Conservation (phyloP, 2,329 filamentous ascomycete genomes). For the Aspergillus versicolor region DNA sequence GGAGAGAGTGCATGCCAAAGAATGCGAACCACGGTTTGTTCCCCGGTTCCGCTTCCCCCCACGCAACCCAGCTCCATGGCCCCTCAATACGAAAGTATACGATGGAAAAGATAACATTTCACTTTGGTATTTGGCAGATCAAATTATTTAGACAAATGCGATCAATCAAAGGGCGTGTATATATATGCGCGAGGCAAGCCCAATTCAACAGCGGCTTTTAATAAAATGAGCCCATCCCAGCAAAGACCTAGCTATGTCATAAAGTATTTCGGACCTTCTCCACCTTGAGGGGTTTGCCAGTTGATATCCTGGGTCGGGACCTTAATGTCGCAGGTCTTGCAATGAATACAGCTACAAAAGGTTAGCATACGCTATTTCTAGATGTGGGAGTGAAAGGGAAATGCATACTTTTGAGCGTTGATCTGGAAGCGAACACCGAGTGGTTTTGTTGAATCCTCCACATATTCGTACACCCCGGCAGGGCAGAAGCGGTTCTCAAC, state of each 20-base stretch:
- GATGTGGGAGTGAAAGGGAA: background rate
- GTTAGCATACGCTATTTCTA: constrained; percentile 16
- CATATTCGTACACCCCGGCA: constrained; percentile 95
- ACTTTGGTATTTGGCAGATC: too few species aligned
- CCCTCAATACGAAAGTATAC: too few species aligned
- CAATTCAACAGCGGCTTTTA: background rate
- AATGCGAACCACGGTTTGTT: constrained; percentile 2
- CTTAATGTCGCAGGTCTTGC: constrained; percentile 99
- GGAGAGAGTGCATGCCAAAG: background rate
- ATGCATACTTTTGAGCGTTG: constrained; percentile 88
- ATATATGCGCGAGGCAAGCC: background rate
- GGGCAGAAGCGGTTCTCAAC: constrained; percentile 96
- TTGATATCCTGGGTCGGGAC: constrained; percentile 96
- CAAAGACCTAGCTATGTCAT: constrained; percentile 48
- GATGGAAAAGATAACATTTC: too few species aligned
- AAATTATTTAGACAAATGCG: too few species aligned
- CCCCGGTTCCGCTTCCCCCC: background rate
- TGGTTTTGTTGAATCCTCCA: constrained; percentile 85
- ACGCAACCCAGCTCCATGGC: background rate
- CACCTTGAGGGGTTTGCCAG: constrained; percentile 92
- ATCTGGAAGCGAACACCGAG: constrained; percentile 95
- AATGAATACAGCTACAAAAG: constrained; percentile 81
- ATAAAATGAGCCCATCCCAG: background rate
- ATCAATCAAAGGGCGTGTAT: background rate
- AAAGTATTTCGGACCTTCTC: constrained; percentile 69